phyloP scores from a whole-genome alignment of 371 early-diverging fungal genomes.

The Syncephalis fuscata region DNA sequence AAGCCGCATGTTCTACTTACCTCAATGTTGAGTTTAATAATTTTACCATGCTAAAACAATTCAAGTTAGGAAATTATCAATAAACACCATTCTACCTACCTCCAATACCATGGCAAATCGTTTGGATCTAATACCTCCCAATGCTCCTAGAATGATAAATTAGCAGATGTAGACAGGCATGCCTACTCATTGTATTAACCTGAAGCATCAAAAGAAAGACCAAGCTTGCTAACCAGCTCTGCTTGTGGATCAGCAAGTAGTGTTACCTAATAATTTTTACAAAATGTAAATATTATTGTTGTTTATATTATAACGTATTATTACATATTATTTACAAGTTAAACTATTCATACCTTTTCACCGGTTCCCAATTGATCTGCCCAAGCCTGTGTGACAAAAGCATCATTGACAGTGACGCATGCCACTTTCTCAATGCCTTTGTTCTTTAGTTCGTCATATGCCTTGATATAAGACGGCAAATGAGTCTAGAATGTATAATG shows the following conservation, averaged over 20 bases:
- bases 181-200: constrained; percentile 5
- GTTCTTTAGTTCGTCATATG: constrained; percentile 29
- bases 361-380: constrained; percentile 21
- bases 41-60: constrained; percentile 10
- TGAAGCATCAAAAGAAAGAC: constrained; percentile 38
- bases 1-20: background rate
- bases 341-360: constrained; percentile 7
- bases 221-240: constrained; percentile 38
- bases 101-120: constrained; percentile 51
- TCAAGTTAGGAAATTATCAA: too few species aligned
- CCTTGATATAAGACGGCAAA: constrained; percentile 44
- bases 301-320: too few species aligned
- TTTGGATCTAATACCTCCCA: constrained; percentile 47
- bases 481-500: constrained; percentile 33
- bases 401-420: constrained; percentile 48
- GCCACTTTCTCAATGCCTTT: constrained; percentile 46
- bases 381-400: constrained; percentile 62
- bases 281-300: constrained; percentile 1
- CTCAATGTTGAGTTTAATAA: constrained; percentile 18
- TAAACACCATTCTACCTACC: constrained; percentile 1
- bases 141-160: constrained; percentile 16
- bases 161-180: background rate
- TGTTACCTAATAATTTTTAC: constrained; percentile 15
- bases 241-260: constrained; percentile 49
- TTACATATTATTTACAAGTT: constrained; percentile 1